phyloP scores from a whole-genome alignment of 805 yeast genomes.

The Starmerella powellii region DNA sequence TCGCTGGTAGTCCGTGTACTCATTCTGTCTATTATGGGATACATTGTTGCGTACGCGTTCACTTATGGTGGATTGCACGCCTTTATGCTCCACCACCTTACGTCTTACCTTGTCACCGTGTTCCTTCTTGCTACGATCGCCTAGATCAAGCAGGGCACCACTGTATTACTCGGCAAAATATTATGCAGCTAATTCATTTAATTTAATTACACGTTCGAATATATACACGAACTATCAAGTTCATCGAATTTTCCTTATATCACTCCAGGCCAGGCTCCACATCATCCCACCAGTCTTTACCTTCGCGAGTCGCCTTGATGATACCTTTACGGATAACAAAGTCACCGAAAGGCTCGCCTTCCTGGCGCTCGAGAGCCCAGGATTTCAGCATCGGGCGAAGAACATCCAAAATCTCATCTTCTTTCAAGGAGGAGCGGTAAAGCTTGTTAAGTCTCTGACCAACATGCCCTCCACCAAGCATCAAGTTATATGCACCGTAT shows the following conservation, averaged over 20 bases:
- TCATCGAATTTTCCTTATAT: background rate
- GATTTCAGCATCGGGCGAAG: constrained; percentile 80
- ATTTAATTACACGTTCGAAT: background rate
- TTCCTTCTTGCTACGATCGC: constrained; percentile 6
- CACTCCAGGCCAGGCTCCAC: constrained; percentile 33
- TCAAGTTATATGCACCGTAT: constrained; percentile 77
- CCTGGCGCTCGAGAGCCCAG: constrained; percentile 85
- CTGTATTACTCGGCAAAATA: too few relatives aligned
- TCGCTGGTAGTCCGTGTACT: constrained; percentile 30
- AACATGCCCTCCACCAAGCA: constrained; percentile 92
- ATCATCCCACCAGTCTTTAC: constrained; percentile 89
- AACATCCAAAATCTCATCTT: constrained; percentile 68
- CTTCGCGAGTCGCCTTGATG: constrained; percentile 78
- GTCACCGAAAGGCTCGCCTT: constrained; percentile 93
- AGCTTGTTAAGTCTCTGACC: constrained; percentile 89
- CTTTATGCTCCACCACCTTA: constrained; percentile 66
- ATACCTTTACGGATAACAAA: constrained; percentile 78
- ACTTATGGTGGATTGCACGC: constrained; percentile 69
- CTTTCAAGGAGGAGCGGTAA: constrained; percentile 76
- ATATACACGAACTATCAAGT: background rate
- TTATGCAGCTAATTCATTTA: too few relatives aligned
- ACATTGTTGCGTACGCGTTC: constrained; percentile 47
- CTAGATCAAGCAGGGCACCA: too few relatives aligned
- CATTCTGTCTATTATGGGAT: constrained; percentile 32
- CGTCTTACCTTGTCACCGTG: constrained; percentile 36